These are phyloP conservation scores for Plantago elongata DNA, from an alignment of 257 asterid species.

Conservation along the genomic window DNA sequence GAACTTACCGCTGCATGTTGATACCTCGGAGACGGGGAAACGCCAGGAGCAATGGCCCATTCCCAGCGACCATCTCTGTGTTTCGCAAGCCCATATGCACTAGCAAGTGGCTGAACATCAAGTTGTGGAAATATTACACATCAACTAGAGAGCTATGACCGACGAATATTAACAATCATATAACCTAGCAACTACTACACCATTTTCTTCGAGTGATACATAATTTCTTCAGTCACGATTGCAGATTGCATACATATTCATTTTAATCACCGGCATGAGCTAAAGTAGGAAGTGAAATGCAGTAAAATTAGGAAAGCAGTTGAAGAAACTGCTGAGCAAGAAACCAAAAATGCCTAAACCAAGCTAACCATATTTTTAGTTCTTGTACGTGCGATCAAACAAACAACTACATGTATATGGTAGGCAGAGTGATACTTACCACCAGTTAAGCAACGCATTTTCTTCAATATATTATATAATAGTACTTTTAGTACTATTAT, in stretches of 20 bases:
- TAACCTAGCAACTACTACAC: too few species aligned
- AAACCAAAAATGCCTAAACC: too few species aligned
- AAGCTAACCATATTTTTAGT: too few species aligned
- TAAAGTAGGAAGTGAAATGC: too few species aligned
- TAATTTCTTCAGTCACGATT: too few species aligned
- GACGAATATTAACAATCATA: too few species aligned
- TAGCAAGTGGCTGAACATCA: slow-evolving; percentile 68
- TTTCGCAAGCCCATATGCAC: slow-evolving; percentile 99
- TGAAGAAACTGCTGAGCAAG: neutral
- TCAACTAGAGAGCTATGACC: neutral
- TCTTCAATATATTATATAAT: neutral
- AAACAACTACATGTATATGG: neutral
- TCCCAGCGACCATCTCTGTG: slow-evolving; percentile 99
- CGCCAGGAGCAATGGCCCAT: slow-evolving; percentile 99
- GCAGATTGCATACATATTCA: too few species aligned
- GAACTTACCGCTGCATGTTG: slow-evolving; percentile 96
- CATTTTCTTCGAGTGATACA: too few species aligned
- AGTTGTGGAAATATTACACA: neutral
- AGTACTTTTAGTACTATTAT: too few species aligned
- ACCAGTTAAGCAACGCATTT: neutral
- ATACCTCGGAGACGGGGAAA: slow-evolving; percentile 97
- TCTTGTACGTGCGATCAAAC: too few species aligned
- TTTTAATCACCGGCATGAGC: too few species aligned
- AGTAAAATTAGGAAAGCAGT: neutral
- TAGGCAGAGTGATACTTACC: neutral